Base-by-base conservation (phyloP, 805 yeast species). In the Lipomyces lipofer region DNA sequence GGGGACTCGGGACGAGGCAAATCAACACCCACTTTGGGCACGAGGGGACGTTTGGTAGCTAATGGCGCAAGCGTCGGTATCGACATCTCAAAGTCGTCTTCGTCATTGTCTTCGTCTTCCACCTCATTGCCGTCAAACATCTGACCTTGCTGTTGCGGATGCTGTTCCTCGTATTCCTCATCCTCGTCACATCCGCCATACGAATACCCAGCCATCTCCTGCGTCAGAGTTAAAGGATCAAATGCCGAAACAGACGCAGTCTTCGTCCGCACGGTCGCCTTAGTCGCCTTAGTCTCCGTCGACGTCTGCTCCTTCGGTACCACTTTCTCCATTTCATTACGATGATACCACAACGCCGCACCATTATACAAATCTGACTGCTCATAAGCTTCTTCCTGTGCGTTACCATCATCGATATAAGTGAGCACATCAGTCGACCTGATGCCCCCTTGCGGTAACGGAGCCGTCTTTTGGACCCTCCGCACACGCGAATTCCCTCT, bases 1-100 rank as follows among this genome's bases (percentile, higher is more conserved):
- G 51, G 47, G n/a, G 51, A 49, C 17, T 43, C 45, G 1, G 56
- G 42, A 22, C 53, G 43, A 7, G 52, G 30, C 13, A 8, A 5
- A 12, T 15, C 33, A 22, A 27, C 30, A 3, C 13, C n/a, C 6
- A 13, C 5, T 6, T 5, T 5, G 38, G 38, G 12, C 19, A 33
- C 12, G 38, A 24, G 15, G 13, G 30, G 21, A 8, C 33, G 13
- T 12, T 5, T 17, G 49, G 42, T 4, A 13, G 17, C 15, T 12
- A 6, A 28, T 13, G n/a, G 46, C 13, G n/a, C 40, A 25, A 32
- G 8, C 30, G 13, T 13, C 13, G 43, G 48, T 12, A 12, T n/a
- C 17, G 30, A 8, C 2, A n/a, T 15, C 24, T 17, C 19, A 17
- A 0, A 15, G 10, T 35, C 30, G 3, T 15, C 17, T 21, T 29